Conservation (phyloP, 2,329 filamentous ascomycete species). For the Macrophomina pseudophaseolina region DNA sequence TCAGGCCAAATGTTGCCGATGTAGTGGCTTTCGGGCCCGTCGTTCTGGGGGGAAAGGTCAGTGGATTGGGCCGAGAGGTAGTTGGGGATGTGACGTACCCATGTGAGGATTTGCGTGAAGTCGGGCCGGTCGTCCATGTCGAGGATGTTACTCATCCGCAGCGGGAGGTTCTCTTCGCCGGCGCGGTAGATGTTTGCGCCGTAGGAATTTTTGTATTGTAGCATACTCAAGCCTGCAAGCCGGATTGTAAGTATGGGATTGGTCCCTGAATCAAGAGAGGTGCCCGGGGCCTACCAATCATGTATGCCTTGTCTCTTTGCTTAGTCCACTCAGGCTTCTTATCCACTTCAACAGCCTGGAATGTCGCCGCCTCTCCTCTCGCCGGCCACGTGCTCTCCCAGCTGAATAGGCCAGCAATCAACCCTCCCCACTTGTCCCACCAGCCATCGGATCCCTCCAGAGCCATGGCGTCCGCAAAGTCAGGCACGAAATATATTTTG, state of each 20-base stretch:
- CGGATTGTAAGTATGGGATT: neutral
- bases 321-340: constrained; percentile 34
- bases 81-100: constrained; percentile 18
- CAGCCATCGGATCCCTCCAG: constrained; percentile 41
- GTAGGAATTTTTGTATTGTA: constrained; percentile 43
- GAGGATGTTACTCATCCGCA: constrained; percentile 46
- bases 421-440: constrained; percentile 39
- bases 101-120: constrained; percentile 45
- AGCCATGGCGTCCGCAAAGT: constrained; percentile 32
- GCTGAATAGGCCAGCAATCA: constrained; percentile 45
- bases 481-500: constrained; percentile 42
- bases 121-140: constrained; percentile 35
- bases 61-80: neutral
- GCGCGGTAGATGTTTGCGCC: constrained; percentile 40
- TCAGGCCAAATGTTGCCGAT: constrained; percentile 43
- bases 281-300: constrained; percentile 33
- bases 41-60: constrained; percentile 31
- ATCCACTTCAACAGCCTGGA: constrained; percentile 31
- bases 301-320: constrained; percentile 39
- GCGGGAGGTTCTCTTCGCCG: constrained; percentile 42
- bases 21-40: constrained; percentile 47
- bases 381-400: constrained; percentile 47
- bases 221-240: constrained; percentile 20
- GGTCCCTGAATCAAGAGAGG: neutral
- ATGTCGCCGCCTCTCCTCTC: neutral